phyloP scores from a whole-genome alignment of 1,284 basidiomycete species.

The Tylopilus microsporus region DNA sequence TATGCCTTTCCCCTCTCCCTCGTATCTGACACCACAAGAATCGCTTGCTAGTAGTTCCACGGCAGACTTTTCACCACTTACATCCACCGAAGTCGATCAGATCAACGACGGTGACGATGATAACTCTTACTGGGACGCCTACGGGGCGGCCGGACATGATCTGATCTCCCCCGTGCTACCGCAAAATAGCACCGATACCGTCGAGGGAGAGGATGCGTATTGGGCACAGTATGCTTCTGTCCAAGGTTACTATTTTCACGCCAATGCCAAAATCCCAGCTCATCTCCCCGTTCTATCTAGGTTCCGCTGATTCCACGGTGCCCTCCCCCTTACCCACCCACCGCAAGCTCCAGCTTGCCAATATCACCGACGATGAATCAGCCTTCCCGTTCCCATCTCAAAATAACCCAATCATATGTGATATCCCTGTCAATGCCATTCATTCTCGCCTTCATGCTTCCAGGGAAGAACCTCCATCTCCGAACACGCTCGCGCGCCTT shows the following conservation, averaged over 20 bases:
- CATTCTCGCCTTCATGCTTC: conserved; percentile 8
- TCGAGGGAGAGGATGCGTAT: conserved; percentile 57
- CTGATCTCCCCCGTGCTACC: conserved; percentile 10
- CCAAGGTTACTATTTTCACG: conserved; percentile 47
- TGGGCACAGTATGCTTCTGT: conserved; percentile 68
- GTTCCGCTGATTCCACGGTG: conserved; percentile 30
- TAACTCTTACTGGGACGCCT: conserved; percentile 64
- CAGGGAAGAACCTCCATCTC: conserved; percentile 24
- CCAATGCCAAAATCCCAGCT: conserved; percentile 3
- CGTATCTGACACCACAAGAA: conserved; percentile 41
- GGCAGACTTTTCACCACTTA: not conserved
- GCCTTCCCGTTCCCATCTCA: conserved; percentile 3
- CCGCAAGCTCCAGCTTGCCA: conserved; percentile 17
- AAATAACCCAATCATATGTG: conserved; percentile 8
- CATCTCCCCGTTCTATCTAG: conserved; percentile 14
- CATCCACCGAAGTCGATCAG: conserved; percentile 9
- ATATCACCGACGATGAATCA: conserved; percentile 3
- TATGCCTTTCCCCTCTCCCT: conserved; percentile 67
- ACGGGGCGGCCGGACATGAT: conserved; percentile 39
- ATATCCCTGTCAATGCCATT: conserved; percentile 23
- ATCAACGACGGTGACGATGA: conserved; percentile 37
- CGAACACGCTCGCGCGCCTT: conserved; percentile 22
- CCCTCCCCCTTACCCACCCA: conserved; percentile 27
- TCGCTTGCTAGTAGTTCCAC: conserved; percentile 21
- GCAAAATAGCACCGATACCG: not conserved